Conservation (phyloP, 768 basidiomycete species). For the Candolleomyces efflorescens region DNA sequence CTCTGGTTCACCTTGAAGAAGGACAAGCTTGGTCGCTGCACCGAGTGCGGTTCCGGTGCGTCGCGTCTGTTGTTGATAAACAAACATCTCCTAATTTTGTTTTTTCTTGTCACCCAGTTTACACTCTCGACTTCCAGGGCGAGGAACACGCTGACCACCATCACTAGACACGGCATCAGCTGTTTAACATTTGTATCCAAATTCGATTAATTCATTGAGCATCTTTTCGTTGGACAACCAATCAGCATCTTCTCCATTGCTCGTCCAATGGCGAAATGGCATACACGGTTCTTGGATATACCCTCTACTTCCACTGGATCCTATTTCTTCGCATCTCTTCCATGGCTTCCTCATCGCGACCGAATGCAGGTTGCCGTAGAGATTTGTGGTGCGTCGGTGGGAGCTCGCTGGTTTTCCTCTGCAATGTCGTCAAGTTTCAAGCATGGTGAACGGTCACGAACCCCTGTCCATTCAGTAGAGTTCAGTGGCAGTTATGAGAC, state of each 20-base stretch:
- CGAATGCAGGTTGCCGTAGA: background rate
- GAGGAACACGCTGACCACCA: conserved; percentile 49
- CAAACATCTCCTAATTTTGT: background rate
- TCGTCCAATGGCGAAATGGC: background rate
- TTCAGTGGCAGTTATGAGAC: no score
- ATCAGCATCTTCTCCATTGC: background rate
- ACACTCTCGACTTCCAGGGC: conserved; percentile 71
- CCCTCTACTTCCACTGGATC: background rate
- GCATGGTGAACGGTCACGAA: background rate
- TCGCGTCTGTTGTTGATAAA: conserved; percentile 8
- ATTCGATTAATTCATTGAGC: background rate
- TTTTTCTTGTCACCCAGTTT: conserved; percentile 41
- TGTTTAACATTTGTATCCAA: background rate
- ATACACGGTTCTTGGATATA: no score
- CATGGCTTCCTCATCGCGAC: background rate
- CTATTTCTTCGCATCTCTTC: background rate
- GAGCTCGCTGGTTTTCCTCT: background rate
- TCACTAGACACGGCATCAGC: conserved; percentile 19
- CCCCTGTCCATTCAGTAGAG: no score
- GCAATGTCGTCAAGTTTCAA: background rate
- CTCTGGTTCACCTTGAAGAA: conserved; percentile 74
- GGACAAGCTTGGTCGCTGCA: conserved; percentile 74
- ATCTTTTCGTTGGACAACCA: background rate
- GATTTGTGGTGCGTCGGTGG: background rate
- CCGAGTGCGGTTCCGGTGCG: conserved; percentile 91